Conservation (phyloP, 1,284 basidiomycete genomes). For the Mycena sp. region DNA sequence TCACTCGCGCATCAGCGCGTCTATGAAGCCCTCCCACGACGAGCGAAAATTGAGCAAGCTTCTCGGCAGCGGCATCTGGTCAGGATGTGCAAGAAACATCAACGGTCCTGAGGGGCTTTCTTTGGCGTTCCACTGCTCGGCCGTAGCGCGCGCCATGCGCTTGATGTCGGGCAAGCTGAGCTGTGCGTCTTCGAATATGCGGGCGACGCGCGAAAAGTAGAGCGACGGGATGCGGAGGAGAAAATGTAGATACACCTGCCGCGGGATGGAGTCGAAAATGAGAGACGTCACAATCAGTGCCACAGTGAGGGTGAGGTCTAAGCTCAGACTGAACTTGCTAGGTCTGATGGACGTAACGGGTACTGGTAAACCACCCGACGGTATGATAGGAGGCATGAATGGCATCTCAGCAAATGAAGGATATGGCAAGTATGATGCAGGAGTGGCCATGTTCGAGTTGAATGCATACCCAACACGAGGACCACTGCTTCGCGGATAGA, state of each 20-base stretch:
- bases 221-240: slow-evolving; percentile 37
- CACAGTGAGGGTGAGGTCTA: too few species aligned
- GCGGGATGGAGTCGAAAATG: slow-evolving; percentile 34
- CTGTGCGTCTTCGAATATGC: slow-evolving; percentile 44
- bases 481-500: too few species aligned
- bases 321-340: background rate
- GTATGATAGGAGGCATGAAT: too few species aligned
- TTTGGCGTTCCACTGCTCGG: slow-evolving; percentile 23
- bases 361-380: too few species aligned
- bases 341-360: background rate
- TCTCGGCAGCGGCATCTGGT: slow-evolving; percentile 15
- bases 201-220: slow-evolving; percentile 41
- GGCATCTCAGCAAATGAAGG: too few species aligned
- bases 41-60: slow-evolving; percentile 34
- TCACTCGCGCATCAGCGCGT: slow-evolving; percentile 53
- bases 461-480: too few species aligned
- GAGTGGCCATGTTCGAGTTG: too few species aligned
- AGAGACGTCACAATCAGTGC: background rate
- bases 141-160: slow-evolving; percentile 32
- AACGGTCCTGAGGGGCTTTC: slow-evolving; percentile 4
- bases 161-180: slow-evolving; percentile 41
- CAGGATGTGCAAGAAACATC: background rate
- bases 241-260: slow-evolving; percentile 38
- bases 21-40: slow-evolving; percentile 53
- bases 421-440: too few species aligned